Conservation (phyloP, 2,329 filamentous ascomycete genomes). For the Coniella lustricola region DNA sequence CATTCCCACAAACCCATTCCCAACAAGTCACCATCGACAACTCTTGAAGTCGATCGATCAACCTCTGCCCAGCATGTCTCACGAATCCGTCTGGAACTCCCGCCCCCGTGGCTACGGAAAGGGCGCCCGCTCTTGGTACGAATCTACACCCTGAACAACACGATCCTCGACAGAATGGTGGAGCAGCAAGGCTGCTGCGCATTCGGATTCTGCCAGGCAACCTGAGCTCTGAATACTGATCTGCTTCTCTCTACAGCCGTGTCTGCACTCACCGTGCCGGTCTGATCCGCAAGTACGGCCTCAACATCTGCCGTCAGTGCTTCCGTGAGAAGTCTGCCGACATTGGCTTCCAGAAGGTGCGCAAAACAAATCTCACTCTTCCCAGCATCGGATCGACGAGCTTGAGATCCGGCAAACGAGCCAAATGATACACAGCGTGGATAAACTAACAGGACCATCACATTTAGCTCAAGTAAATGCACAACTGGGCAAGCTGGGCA, state of each 20-base stretch:
- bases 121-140: constrained; percentile 89
- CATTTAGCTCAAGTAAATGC: constrained; percentile 15
- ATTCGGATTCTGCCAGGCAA: constrained; percentile 16
- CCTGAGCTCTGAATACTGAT: constrained; percentile 18
- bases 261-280: constrained; percentile 88
- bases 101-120: constrained; percentile 96
- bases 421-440: too few species aligned
- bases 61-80: constrained; percentile 48
- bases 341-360: constrained; percentile 67
- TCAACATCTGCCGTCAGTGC: constrained; percentile 80
- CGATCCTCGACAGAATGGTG: not conserved
- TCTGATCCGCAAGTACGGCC: constrained; percentile 99
- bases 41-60: constrained; percentile 15
- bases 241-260: constrained; percentile 38
- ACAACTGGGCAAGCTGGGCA: constrained; percentile 3
- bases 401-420: not conserved
- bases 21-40: constrained; percentile 19
- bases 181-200: not conserved
- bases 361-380: constrained; percentile 16
- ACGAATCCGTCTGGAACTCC: constrained; percentile 99
- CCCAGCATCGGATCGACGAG: not conserved
- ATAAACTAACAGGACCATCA: not conserved
- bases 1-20: constrained; percentile 10
- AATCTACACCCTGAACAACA: constrained; percentile 19
- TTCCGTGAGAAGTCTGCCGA: constrained; percentile 68